Percentiles rank a stretch among this genome's conserved stretches.
phyloP scores from a whole-genome alignment of 2,329 filamentous ascomycete species.

The Colletotrichum sp. region DNA sequence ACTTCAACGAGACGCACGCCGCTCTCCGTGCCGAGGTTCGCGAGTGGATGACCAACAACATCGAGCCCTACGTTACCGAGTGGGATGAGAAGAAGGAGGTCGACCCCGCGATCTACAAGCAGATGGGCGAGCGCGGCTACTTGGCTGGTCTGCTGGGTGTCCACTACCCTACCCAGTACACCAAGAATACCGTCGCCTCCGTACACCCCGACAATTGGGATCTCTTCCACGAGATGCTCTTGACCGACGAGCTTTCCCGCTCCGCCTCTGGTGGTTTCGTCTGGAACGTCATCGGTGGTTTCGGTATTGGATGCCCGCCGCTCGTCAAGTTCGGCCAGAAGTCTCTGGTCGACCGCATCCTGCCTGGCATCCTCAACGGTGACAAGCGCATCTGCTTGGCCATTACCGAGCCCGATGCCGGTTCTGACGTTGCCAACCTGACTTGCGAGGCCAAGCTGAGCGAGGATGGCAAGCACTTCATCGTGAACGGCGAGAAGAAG shows the following conservation, averaged over 20 bases:
- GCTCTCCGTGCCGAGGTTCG: slow-evolving; percentile 90
- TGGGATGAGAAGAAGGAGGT: slow-evolving; percentile 97
- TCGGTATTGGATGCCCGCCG: slow-evolving; percentile 91
- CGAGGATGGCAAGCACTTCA: slow-evolving; percentile 97
- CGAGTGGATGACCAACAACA: slow-evolving; percentile 86
- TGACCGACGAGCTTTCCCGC: slow-evolving; percentile 94
- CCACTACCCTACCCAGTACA: slow-evolving; percentile 79
- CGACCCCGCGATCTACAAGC: slow-evolving; percentile 88
- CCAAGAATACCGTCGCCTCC: slow-evolving; percentile 72
- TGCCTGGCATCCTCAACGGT: slow-evolving; percentile 86
- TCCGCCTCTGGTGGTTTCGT: slow-evolving; percentile 90
- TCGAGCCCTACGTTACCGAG: slow-evolving; percentile 91
- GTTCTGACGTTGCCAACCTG: slow-evolving; percentile 92
- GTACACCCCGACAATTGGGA: slow-evolving; percentile 93
- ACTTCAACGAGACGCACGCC: slow-evolving; percentile 93
- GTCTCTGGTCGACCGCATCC: slow-evolving; percentile 81
- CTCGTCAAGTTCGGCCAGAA: slow-evolving; percentile 91
- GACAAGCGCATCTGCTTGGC: slow-evolving; percentile 98
- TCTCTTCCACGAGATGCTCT: slow-evolving; percentile 94
- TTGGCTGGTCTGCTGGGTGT: slow-evolving; percentile 89
- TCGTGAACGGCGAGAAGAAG: slow-evolving; percentile 99
- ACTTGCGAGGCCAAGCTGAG: slow-evolving; percentile 94
- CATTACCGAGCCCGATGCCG: slow-evolving; percentile 96
- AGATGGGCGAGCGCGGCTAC: slow-evolving; percentile 93
- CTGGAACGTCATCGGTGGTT: slow-evolving; percentile 97